phyloP scores from a whole-genome alignment of 2,329 filamentous ascomycete species.

The Cryphonectria nitschkei region DNA sequence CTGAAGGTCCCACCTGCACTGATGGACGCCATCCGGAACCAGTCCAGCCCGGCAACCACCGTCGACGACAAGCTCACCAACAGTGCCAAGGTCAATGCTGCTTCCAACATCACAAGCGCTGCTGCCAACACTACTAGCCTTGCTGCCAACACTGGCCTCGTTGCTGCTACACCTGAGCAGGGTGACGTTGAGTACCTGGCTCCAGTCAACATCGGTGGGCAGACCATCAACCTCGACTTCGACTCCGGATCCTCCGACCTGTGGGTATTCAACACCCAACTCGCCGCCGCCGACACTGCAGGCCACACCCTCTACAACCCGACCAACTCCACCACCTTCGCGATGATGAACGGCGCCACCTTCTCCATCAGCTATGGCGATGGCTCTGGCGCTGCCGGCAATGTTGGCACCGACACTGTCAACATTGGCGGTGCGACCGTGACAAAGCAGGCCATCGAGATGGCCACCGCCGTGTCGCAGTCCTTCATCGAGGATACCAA shows the following conservation, averaged over 20 bases:
- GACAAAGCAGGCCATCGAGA: conserved; percentile 66
- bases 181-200: conserved; percentile 73
- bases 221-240: conserved; percentile 71
- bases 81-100: conserved; percentile 16
- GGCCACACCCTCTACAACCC: conserved; percentile 53
- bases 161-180: conserved; percentile 65
- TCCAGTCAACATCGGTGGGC: conserved; percentile 70
- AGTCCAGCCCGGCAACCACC: conserved; percentile 28
- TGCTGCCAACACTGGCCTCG: conserved; percentile 54
- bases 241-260: conserved; percentile 78
- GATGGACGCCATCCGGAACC: conserved; percentile 41
- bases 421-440: conserved; percentile 68
- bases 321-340: conserved; percentile 41
- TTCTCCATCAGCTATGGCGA: conserved; percentile 74
- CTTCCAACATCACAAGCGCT: conserved; percentile 19
- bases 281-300: conserved; percentile 47
- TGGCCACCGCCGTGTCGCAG: conserved; percentile 62
- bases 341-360: conserved; percentile 45
- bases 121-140: conserved; percentile 35
- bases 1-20: conserved; percentile 53
- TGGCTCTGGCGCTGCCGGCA: conserved; percentile 63
- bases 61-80: conserved; percentile 27
- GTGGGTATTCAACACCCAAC: conserved; percentile 71
- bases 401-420: conserved; percentile 70
- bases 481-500: conserved; percentile 63